A percentile compares a stretch with the other conserved stretches of the same genome.
Conservation (phyloP, 2,329 filamentous ascomycete genomes). For the Zymoseptoria pseudotritici region DNA sequence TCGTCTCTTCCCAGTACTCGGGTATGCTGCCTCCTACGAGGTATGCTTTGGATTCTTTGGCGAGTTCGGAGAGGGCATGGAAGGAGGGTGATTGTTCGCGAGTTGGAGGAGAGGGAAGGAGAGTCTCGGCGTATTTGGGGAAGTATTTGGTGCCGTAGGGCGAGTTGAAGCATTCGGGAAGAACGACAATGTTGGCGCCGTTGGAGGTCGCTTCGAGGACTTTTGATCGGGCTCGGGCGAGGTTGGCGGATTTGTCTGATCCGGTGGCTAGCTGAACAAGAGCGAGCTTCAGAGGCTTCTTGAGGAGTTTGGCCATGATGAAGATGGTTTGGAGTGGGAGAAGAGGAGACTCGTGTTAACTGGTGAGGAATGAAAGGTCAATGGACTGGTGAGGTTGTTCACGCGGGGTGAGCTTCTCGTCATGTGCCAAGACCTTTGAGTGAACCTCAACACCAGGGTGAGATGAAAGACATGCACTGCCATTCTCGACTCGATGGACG, state of each 20-base stretch:
- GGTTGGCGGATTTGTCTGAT: constrained; percentile 77
- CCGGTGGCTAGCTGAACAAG: constrained; percentile 70
- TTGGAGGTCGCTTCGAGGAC: constrained; percentile 69
- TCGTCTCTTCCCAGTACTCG: constrained; percentile 59
- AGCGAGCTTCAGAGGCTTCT: constrained; percentile 70
- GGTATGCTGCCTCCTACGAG: constrained; percentile 90
- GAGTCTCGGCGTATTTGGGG: constrained; percentile 80
- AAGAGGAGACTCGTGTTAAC: not conserved
- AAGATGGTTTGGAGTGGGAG: not conserved
- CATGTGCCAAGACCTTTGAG: too few species aligned
- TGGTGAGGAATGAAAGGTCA: not conserved
- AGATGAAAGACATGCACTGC: not conserved
- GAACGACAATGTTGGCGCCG: constrained; percentile 79
- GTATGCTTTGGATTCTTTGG: constrained; percentile 69
- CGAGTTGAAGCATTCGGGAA: constrained; percentile 98
- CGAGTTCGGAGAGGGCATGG: constrained; percentile 74
- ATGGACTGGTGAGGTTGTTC: not conserved
- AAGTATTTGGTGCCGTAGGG: constrained; percentile 92
- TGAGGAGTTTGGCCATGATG: constrained; percentile 53
- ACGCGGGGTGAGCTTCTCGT: too few species aligned
- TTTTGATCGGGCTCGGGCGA: constrained; percentile 69
- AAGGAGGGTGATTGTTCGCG: constrained; percentile 69
- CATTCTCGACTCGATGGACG: too few species aligned
- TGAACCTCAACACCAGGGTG: not conserved
- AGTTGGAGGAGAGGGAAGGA: constrained; percentile 69